Percentiles rank a stretch among this genome's conserved stretches.
phyloP scores from a whole-genome alignment of 2,329 filamentous ascomycete species.

The Alternaria sp. region DNA sequence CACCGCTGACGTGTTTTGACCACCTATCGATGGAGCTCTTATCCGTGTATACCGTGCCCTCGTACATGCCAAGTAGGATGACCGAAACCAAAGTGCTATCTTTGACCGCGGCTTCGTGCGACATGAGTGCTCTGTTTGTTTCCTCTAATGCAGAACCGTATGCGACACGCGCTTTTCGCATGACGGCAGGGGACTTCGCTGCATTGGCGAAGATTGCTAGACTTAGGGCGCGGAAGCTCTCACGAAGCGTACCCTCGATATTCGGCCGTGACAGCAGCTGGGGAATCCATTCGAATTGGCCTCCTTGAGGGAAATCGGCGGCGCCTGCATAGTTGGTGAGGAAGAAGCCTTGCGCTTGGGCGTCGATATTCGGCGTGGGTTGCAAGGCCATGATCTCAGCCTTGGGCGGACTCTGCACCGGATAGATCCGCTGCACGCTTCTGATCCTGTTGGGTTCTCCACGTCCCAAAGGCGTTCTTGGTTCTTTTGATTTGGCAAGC shows the following conservation, averaged over 20 bases:
- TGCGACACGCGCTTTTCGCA: conserved; percentile 32
- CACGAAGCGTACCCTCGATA: conserved; percentile 25
- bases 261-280: conserved; percentile 26
- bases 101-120: conserved; percentile 22
- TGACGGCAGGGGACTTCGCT: conserved; percentile 27
- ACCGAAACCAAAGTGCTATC: conserved; percentile 39
- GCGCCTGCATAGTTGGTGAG: conserved; percentile 35
- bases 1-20: conserved; percentile 43
- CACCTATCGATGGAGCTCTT: conserved; percentile 39
- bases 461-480: neutral
- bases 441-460: neutral
- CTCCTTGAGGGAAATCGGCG: conserved; percentile 30
- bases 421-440: neutral
- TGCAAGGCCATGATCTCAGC: conserved; percentile 16
- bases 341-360: conserved; percentile 41
- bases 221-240: conserved; percentile 32
- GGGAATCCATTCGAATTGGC: conserved; percentile 37
- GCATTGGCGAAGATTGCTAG: conserved; percentile 35
- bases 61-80: conserved; percentile 44
- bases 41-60: conserved; percentile 37
- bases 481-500: conserved; percentile 21
- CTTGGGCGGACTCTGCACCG: conserved; percentile 9
- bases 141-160: conserved; percentile 33
- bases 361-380: conserved; percentile 32
- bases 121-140: conserved; percentile 32